Evolutionary conservation across 1,284 basidiomycete species (phyloP), one percentile per base, ranked within the genome.

Genomic region (Rhodotorula sp.): DNA sequence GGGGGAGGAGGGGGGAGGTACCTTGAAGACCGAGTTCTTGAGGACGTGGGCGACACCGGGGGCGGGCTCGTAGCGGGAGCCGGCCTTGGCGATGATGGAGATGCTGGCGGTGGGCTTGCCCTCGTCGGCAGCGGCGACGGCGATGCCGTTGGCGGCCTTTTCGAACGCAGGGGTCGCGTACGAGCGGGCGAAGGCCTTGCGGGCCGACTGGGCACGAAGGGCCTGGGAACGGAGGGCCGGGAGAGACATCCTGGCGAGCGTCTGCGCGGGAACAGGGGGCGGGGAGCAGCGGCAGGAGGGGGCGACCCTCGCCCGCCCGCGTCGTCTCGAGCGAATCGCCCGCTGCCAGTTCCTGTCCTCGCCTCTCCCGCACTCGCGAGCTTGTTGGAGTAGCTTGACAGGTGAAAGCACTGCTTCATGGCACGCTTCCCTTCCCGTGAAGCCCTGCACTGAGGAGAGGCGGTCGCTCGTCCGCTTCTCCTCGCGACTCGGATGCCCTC

Each of bases 21-120:
- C 94, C 90, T 95, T 97, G 89, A 94, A 97, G 72, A 93, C 89
- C 86, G 94, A 96, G 87, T 92, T 94, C 87, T 95, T 95, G 82
- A 97, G 86, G 75, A 89, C 89, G 85, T 95, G 91, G 17, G 94
- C 92, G 75, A 92, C 87, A 80, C 94, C 94, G 61, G 91, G 88
- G 79, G 89, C 89, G 72, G 88, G 83, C 85, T 97, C 90, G 82
- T 89, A 94, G 79, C 94, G 86, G 79, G 89, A 89, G 68, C 94
- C 94, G 70, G 92, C 94, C 83, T 94, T 95, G 83, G 95, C 88
- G 78, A 95, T 87, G 79, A 97, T 85, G 64, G 92, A 93, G 80
- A 97, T 88, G 76, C 90, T 87, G 55, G 91, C 86, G 10, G 92
- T 94, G 25, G 82, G 71, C 90, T 87, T 81, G 89, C 88, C 89